A percentile compares a stretch with the other conserved stretches of the same genome.
Evolutionary conservation across 768 basidiomycete species (phyloP).

Genomic region (Panaeolus cyanescens): DNA sequence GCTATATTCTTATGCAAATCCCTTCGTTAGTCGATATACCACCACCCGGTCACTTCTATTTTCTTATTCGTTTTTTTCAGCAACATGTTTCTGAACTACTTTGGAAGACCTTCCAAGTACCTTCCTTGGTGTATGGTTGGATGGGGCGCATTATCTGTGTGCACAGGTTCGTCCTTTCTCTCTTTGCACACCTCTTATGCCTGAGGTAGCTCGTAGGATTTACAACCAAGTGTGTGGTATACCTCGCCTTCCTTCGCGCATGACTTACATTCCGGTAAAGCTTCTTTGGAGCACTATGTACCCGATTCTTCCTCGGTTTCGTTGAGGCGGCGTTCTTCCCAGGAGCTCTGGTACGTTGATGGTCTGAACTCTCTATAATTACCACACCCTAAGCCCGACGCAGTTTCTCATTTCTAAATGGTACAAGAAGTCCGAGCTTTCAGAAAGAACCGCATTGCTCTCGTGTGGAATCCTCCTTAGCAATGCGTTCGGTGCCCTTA

Average conservation of each 20-base stretch:
- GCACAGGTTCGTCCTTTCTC: slow-evolving; percentile 43
- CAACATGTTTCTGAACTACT: slow-evolving; percentile 74
- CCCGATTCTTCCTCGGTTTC: slow-evolving; percentile 80
- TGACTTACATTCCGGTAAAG: slow-evolving; percentile 30
- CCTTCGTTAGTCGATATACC: slow-evolving; percentile 58
- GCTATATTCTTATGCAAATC: slow-evolving; percentile 80
- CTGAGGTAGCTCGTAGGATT: slow-evolving; percentile 26
- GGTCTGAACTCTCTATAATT: neutral
- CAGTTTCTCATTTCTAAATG: slow-evolving; percentile 70
- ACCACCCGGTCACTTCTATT: too few relatives aligned
- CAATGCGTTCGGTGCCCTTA: slow-evolving; percentile 83
- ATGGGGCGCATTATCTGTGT: slow-evolving; percentile 65
- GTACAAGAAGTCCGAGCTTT: slow-evolving; percentile 80
- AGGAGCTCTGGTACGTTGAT: slow-evolving; percentile 42
- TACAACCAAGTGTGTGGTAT: slow-evolving; percentile 36
- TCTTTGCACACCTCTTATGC: neutral
- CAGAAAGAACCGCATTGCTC: slow-evolving; percentile 70
- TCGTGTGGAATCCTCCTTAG: slow-evolving; percentile 79
- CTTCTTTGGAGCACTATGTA: slow-evolving; percentile 68
- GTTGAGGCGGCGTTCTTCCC: slow-evolving; percentile 75
- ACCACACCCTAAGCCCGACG: neutral
- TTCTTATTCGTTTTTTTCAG: too few relatives aligned
- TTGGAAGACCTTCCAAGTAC: slow-evolving; percentile 70
- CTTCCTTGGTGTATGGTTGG: slow-evolving; percentile 68
- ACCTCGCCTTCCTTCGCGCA: neutral